These are phyloP conservation scores for Kuraishia cidri DNA, from an alignment of 805 yeast genomes.

Conservation along the genomic window DNA sequence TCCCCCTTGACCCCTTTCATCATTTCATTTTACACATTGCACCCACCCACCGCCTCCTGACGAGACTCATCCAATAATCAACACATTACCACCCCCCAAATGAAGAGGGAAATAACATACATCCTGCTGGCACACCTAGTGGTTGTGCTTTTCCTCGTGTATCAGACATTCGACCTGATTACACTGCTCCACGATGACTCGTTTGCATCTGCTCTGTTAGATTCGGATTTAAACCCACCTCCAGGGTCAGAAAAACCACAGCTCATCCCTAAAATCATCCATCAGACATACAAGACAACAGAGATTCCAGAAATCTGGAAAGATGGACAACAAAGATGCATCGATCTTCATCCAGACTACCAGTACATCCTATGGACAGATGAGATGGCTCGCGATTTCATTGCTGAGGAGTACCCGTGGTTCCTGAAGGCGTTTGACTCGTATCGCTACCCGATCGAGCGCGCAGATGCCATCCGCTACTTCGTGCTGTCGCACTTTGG, in stretches of 20 bases:
- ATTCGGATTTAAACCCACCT: constrained; percentile 45
- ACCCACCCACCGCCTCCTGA: too few relatives aligned
- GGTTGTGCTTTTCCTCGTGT: constrained; percentile 45
- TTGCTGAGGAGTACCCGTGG: constrained; percentile 78
- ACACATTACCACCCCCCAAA: too few relatives aligned
- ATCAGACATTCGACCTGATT: constrained; percentile 62
- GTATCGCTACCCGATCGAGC: constrained; percentile 73
- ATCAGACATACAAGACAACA: constrained; percentile 81
- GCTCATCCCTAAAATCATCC: constrained; percentile 82
- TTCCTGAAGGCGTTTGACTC: constrained; percentile 69
- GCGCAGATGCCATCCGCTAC: constrained; percentile 89
- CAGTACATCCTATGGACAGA: constrained; percentile 90
- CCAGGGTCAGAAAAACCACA: constrained; percentile 33
- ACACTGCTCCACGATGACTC: constrained; percentile 70
- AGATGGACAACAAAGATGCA: constrained; percentile 67
- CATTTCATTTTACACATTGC: too few relatives aligned
- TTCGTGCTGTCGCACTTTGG: constrained; percentile 79
- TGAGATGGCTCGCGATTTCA: constrained; percentile 69
- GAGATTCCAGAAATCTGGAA: constrained; percentile 78
- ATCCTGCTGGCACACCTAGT: constrained; percentile 51
- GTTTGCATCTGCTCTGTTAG: constrained; percentile 50
- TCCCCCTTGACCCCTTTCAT: too few relatives aligned
- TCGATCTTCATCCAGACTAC: constrained; percentile 78
- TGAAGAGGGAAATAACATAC: constrained; percentile 61
- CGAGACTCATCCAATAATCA: too few relatives aligned